Percentiles rank a stretch among this genome's conserved stretches.
These are phyloP conservation scores for Citrus unshiu DNA, from an alignment of 345 rosid genomes.

Conservation along the genomic window DNA sequence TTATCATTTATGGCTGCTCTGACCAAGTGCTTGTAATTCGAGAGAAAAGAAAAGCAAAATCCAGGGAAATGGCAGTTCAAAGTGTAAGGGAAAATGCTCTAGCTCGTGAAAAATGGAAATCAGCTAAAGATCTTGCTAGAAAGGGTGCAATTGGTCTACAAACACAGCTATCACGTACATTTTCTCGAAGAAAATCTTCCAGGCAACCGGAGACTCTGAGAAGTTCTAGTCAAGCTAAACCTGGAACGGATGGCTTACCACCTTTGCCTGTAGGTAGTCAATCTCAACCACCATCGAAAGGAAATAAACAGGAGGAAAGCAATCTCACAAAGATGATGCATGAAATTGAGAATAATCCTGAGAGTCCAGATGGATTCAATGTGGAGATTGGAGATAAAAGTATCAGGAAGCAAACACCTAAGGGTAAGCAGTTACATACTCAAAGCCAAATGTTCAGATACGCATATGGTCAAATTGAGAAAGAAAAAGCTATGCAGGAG, in stretches of 20 bases:
- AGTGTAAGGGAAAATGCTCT: constrained; percentile 76
- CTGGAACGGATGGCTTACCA: constrained; percentile 56
- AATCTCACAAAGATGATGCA: constrained; percentile 79
- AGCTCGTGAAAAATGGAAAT: constrained; percentile 84
- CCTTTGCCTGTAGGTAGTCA: constrained; percentile 31
- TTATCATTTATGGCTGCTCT: constrained; percentile 86
- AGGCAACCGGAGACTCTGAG: constrained; percentile 42
- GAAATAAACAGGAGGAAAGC: constrained; percentile 60
- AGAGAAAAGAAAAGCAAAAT: constrained; percentile 78
- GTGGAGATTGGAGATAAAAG: constrained; percentile 79
- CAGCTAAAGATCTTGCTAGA: constrained; percentile 86
- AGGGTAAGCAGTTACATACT: constrained; percentile 75
- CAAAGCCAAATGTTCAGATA: constrained; percentile 97
- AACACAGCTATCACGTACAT: constrained; percentile 74
- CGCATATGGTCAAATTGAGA: constrained; percentile 90
- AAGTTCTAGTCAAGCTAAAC: constrained; percentile 55
- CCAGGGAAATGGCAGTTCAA: constrained; percentile 88
- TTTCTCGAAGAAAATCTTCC: constrained; percentile 63
- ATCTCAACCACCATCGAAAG: constrained; percentile 34
- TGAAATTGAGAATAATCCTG: constrained; percentile 78
- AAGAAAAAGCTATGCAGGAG: constrained; percentile 88
- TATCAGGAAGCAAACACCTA: constrained; percentile 63
- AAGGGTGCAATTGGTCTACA: constrained; percentile 68
- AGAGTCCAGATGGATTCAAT: constrained; percentile 62
- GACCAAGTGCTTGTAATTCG: constrained; percentile 93